Evolutionary conservation across 139 green algal genomes (phyloP).

Genomic region (Chlorella ohadii): DNA sequence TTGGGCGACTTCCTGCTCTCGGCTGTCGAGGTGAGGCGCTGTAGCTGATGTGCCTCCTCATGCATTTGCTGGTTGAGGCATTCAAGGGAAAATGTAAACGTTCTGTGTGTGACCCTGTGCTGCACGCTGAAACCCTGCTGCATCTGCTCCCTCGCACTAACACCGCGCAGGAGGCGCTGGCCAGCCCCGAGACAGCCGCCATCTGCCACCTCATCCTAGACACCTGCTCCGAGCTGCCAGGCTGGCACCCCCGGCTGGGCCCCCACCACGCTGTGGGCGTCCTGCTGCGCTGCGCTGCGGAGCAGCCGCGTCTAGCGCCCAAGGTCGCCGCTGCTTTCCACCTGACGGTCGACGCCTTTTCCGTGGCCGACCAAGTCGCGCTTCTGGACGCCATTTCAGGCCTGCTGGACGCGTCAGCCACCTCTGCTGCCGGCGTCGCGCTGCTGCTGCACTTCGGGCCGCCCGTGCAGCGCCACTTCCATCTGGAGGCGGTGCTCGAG

Average conservation of each 20-base stretch:
- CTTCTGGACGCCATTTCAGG: conserved; percentile 27
- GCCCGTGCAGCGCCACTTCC: conserved; percentile 25
- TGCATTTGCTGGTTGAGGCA: too few species aligned
- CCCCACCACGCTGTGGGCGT: background rate
- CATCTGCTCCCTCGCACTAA: too few species aligned
- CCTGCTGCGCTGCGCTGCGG: conserved; percentile 5
- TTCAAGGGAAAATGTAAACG: too few species aligned
- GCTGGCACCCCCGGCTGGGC: background rate
- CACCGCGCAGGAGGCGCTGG: background rate
- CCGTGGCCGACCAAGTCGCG: background rate
- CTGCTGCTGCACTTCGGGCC: conserved; percentile 31
- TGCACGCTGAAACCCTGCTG: too few species aligned
- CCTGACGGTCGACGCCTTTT: background rate
- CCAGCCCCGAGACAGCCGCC: background rate
- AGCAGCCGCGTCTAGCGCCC: conserved; percentile 19
- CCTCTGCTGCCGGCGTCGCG: conserved; percentile 14
- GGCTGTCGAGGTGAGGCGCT: too few species aligned
- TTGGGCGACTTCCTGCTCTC: too few species aligned
- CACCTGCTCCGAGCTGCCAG: background rate
- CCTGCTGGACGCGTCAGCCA: conserved; percentile 27
- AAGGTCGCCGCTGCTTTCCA: conserved; percentile 11
- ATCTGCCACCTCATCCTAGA: conserved; percentile 8
- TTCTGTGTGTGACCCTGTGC: too few species aligned
- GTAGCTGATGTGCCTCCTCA: too few species aligned
- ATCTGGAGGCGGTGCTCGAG: conserved; percentile 19